These are phyloP conservation scores for Mucuna pruriens DNA, from an alignment of 306 rosid genomes.

Conservation along the genomic window DNA sequence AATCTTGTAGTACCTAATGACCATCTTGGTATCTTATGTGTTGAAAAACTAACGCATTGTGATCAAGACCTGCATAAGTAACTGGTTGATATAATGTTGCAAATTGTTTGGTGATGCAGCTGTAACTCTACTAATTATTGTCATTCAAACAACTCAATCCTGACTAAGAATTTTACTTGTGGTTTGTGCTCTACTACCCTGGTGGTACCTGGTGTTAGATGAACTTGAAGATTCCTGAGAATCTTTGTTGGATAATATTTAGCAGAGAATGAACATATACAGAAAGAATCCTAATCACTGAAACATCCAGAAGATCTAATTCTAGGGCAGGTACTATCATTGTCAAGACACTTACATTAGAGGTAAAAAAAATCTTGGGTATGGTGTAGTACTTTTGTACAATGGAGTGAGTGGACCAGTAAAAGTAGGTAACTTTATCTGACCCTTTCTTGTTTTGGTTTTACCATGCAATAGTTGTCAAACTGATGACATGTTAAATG, in stretches of 20 bases:
- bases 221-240: background rate
- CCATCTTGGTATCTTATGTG: background rate
- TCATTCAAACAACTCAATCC: background rate
- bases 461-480: background rate
- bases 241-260: background rate
- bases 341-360: background rate
- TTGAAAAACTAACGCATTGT: background rate
- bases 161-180: background rate
- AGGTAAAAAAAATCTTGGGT: background rate
- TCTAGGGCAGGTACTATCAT: background rate
- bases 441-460: constrained; percentile 1
- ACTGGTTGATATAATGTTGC: background rate
- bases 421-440: background rate
- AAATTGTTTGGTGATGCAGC: background rate
- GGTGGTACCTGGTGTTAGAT: background rate
- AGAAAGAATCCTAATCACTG: background rate
- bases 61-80: background rate
- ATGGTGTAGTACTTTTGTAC: background rate
- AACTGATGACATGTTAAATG: background rate
- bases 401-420: background rate
- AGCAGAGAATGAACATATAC: background rate
- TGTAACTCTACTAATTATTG: background rate
- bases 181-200: background rate
- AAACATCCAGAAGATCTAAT: background rate
- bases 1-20: background rate